Conservation (phyloP, 2,329 filamentous ascomycete species). For the Xylaria sp. region DNA sequence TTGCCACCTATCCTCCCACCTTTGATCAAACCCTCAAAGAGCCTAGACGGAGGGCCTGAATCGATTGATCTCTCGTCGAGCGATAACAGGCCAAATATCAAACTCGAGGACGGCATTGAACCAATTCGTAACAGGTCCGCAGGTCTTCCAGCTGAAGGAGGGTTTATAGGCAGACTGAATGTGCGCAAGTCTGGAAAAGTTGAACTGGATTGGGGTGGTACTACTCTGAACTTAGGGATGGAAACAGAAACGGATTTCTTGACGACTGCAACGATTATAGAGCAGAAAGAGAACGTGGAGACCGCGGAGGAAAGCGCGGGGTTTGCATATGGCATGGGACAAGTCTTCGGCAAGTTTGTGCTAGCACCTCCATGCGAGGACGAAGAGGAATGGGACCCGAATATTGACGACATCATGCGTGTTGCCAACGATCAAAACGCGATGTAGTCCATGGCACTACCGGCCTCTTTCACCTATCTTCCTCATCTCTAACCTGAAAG, state of each 20-base stretch:
- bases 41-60: slow-evolving; percentile 41
- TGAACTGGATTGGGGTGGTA: slow-evolving; percentile 72
- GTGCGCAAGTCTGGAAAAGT: slow-evolving; percentile 71
- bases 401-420: slow-evolving; percentile 50
- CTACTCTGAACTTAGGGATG: slow-evolving; percentile 64
- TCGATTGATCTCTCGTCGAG: slow-evolving; percentile 44
- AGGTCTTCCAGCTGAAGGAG: slow-evolving; percentile 60
- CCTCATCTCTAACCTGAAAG: background rate
- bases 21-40: slow-evolving; percentile 50
- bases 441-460: slow-evolving; percentile 4
- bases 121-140: slow-evolving; percentile 49
- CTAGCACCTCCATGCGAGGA: slow-evolving; percentile 69
- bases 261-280: slow-evolving; percentile 69
- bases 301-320: slow-evolving; percentile 59
- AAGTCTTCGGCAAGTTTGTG: slow-evolving; percentile 71
- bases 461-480: background rate
- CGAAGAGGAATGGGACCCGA: slow-evolving; percentile 65
- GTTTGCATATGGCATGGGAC: slow-evolving; percentile 69
- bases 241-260: slow-evolving; percentile 64
- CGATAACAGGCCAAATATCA: slow-evolving; percentile 40
- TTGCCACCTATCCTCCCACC: slow-evolving; percentile 71
- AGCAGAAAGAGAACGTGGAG: slow-evolving; percentile 62
- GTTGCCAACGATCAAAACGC: slow-evolving; percentile 28
- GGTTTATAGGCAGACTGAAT: slow-evolving; percentile 69
- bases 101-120: slow-evolving; percentile 45